These are phyloP conservation scores for Helichrysum umbraculigerum DNA, from an alignment of 129 eudicot genomes.

Conservation along the genomic window DNA sequence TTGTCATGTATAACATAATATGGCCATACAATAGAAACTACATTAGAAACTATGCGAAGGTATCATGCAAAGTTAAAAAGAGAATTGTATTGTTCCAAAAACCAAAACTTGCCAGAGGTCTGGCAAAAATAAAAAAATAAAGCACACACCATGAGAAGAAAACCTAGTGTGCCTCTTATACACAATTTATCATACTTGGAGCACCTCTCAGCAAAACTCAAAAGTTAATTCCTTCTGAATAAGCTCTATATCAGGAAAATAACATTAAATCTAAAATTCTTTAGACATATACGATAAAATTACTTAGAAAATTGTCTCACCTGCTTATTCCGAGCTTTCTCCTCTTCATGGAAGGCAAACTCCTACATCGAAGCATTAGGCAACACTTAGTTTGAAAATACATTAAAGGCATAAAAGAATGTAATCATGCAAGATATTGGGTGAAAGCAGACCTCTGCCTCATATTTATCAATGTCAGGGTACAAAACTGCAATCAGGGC, in stretches of 20 bases:
- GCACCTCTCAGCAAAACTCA: too few relatives aligned
- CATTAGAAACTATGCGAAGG: not conserved
- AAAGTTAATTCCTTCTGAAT: too few relatives aligned
- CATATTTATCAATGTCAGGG: conserved; percentile 52
- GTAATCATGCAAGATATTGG: not conserved
- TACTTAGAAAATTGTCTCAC: not conserved
- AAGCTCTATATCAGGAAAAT: too few relatives aligned
- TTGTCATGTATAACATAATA: not conserved
- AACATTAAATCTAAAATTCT: too few relatives aligned
- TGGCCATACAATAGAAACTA: not conserved
- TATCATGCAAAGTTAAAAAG: not conserved
- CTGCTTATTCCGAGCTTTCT: conserved; percentile 29
- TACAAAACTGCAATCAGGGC: conserved; percentile 44
- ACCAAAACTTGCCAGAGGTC: not conserved
- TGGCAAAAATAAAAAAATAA: not conserved
- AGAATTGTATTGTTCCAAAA: not conserved
- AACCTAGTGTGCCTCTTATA: too few relatives aligned
- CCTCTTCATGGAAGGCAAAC: conserved; percentile 26
- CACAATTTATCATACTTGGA: too few relatives aligned
- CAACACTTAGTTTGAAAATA: not conserved
- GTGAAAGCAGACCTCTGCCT: conserved; percentile 54
- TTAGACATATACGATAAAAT: too few relatives aligned
- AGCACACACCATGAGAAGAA: too few relatives aligned
- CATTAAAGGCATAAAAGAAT: not conserved
- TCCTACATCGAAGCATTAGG: not conserved